Evolutionary conservation across 768 basidiomycete species (phyloP).

Genomic region (Mycena alexandri): DNA sequence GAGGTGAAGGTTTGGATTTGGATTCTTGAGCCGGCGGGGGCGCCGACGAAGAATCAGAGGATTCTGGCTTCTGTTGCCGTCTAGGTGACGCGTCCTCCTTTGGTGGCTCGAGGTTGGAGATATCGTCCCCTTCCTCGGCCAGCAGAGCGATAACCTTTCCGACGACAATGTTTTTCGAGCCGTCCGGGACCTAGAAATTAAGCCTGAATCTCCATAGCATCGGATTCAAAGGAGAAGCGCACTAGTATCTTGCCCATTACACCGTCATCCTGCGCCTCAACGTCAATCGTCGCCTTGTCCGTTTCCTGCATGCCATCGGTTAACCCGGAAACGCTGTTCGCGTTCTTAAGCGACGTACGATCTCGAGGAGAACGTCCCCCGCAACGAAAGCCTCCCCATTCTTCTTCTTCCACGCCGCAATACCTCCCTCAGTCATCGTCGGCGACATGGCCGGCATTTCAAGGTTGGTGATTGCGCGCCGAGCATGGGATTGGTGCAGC

Average conservation of each 20-base stretch:
- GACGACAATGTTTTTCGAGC: slow-evolving; percentile 86
- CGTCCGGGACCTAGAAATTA: slow-evolving; percentile 71
- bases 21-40: slow-evolving; percentile 48
- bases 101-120: slow-evolving; percentile 83
- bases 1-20: slow-evolving; percentile 45
- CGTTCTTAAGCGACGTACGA: slow-evolving; percentile 65
- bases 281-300: slow-evolving; percentile 97
- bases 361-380: slow-evolving; percentile 91
- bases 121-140: slow-evolving; percentile 96
- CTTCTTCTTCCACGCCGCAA: slow-evolving; percentile 90
- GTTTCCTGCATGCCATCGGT: slow-evolving; percentile 72
- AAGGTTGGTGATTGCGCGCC: slow-evolving; percentile 78
- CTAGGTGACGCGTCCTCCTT: slow-evolving; percentile 54
- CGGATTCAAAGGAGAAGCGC: slow-evolving; percentile 43
- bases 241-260: slow-evolving; percentile 94
- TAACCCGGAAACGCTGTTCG: slow-evolving; percentile 16
- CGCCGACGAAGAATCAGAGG: slow-evolving; percentile 40
- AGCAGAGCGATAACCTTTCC: slow-evolving; percentile 93
- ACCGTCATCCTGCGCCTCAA: slow-evolving; percentile 98
- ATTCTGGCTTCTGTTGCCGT: slow-evolving; percentile 40
- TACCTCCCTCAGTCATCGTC: slow-evolving; percentile 96
- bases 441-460: slow-evolving; percentile 98
- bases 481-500: slow-evolving; percentile 64
- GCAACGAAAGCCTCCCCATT: slow-evolving; percentile 84
- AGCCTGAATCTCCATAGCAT: neutral